Evolutionary conservation across 176 grass and related monocot genomes (phyloP).

Genomic region (Carex scoparia): DNA sequence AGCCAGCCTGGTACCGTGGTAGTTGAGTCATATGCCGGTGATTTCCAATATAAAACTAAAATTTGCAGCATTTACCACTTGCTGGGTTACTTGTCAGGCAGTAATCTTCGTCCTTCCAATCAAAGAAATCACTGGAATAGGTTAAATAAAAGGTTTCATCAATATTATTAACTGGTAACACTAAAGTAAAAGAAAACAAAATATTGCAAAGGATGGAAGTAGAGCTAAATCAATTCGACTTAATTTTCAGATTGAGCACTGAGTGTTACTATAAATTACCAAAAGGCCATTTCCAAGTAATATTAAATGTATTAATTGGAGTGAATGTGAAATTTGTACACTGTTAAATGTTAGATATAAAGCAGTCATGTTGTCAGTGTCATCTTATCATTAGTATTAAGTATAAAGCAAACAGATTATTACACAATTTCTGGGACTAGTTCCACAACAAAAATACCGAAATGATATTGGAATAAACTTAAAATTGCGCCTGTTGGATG

Average conservation of each 20-base stretch:
- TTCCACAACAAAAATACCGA: background rate
- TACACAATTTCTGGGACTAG: background rate
- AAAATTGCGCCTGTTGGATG: background rate
- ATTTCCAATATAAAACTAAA: conserved; percentile 14
- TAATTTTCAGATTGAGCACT: background rate
- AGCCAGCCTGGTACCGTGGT: background rate
- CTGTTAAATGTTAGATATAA: background rate
- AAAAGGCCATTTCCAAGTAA: background rate
- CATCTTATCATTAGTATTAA: background rate
- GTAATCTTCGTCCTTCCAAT: conserved; percentile 31
- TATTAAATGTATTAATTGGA: background rate
- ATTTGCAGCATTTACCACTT: conserved; percentile 24
- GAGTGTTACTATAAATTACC: background rate
- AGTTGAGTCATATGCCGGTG: background rate
- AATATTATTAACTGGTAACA: conserved; percentile 15
- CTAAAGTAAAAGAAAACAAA: background rate
- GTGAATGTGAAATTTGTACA: conserved; percentile 5
- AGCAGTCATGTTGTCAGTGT: background rate
- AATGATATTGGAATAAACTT: background rate
- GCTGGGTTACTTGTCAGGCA: conserved; percentile 23
- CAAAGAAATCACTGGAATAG: conserved; percentile 31
- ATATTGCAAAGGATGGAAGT: background rate
- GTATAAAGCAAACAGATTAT: background rate
- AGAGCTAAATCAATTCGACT: background rate
- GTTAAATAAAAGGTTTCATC: conserved; percentile 16